Percentiles rank a stretch among this genome's conserved stretches.
phyloP scores from a whole-genome alignment of 2,329 filamentous ascomycete genomes.

The Colletotrichum kahawae region DNA sequence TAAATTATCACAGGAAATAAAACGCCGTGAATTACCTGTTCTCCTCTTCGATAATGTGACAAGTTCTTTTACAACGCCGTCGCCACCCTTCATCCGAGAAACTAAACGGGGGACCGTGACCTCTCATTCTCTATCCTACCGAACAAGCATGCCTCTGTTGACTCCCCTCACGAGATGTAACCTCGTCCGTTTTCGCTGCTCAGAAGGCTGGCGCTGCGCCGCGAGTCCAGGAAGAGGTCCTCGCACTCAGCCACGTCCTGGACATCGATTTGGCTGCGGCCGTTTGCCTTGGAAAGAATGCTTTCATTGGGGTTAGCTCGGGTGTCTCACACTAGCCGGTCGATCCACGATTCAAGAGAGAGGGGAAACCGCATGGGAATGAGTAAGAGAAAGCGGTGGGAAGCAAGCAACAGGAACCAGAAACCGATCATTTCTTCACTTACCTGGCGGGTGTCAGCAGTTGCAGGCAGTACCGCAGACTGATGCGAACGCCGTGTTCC shows the following conservation, averaged over 20 bases:
- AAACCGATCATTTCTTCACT: constrained; percentile 29
- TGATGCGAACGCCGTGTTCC: constrained; percentile 86
- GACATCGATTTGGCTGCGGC: constrained; percentile 76
- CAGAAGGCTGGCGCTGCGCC: constrained; percentile 76
- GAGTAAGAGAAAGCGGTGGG: constrained; percentile 3
- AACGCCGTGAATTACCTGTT: constrained; percentile 8
- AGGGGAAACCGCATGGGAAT: constrained; percentile 1
- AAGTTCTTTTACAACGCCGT: constrained; percentile 23
- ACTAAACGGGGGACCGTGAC: not conserved
- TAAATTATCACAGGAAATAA: not conserved
- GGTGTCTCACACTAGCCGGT: constrained; percentile 32
- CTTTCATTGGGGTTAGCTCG: constrained; percentile 47
- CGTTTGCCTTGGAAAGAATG: constrained; percentile 87
- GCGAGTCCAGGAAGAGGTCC: constrained; percentile 83
- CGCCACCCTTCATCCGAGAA: constrained; percentile 8
- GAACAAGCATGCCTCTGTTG: not conserved
- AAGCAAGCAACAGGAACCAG: not conserved
- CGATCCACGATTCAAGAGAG: constrained; percentile 7
- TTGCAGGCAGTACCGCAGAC: constrained; percentile 91
- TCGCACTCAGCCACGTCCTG: constrained; percentile 82
- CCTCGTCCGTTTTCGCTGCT: constrained; percentile 64
- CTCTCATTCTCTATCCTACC: not conserved
- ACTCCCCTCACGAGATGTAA: constrained; percentile 63
- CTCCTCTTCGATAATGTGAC: constrained; percentile 15
- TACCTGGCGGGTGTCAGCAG: constrained; percentile 83